Evolutionary conservation across 2,329 filamentous ascomycete species (phyloP), one percentile per base, ranked within the genome.

Genomic region (Aureobasidium namibiae): DNA sequence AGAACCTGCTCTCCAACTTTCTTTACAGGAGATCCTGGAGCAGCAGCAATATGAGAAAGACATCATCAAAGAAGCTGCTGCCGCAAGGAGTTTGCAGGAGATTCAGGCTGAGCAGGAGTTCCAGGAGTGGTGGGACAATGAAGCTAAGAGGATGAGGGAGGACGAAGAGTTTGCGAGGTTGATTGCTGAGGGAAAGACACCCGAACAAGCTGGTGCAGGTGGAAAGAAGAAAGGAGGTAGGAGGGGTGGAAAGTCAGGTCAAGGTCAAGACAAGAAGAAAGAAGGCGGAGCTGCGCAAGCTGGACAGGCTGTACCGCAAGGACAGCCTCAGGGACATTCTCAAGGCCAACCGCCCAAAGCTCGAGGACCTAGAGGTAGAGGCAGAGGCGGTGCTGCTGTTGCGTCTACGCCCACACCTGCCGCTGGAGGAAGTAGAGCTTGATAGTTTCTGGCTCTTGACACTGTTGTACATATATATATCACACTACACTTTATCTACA

Each of bases 101-200:
- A 99, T 99, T 61, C 94, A 99, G 71, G 85, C 94, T 64, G 94
- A 99, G 73, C 94, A 99, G 69, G 90, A 90, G 54, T 99, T 99
- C 70, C 90, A 96, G 70, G 86, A 95, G 70, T 96, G 92, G 91
- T 96, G 91, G 91, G 90, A 95, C 65, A 85, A 88, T 63, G 92
- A 96, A 72, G 90, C 86, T 66, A 80, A 81, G 61, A 80, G 88
- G 29, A 82, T 87, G 38, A 67, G 69, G 52, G 69, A 70, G 65
- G 66, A 21, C 66, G 68, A 53, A 59, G 62, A 61, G 36, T 49
- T 61, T 16, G 46, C 46, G 8, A 33, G 56, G 10, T 7, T 59
- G 4, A 18, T 59, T 9, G 45, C 56, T 4, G 56, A 60, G 18
- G 58, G 58, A 1, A 49, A 60, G 41, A 23, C 16, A 1, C 31